A percentile compares a stretch with the other conserved stretches of the same genome.
phyloP scores from a whole-genome alignment of 495 filamentous ascomycete species.

The Pseudevernia furfuracea region DNA sequence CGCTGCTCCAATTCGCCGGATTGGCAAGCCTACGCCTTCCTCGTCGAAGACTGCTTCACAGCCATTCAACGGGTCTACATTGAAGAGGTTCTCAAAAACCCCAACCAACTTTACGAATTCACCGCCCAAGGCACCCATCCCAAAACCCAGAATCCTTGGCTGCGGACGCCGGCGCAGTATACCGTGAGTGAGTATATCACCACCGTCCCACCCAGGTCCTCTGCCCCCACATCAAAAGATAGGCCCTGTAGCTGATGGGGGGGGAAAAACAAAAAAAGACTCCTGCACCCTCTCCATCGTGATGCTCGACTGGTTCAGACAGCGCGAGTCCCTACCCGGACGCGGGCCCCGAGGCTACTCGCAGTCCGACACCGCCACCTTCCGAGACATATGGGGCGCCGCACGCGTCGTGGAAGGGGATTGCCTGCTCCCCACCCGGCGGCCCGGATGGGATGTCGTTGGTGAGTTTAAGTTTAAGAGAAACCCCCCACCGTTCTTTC shows the following conservation, averaged over 20 bases:
- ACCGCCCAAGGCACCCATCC: neutral
- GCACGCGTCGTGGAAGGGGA: neutral
- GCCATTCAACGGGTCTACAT: slow-evolving; percentile 14
- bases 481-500: too few species aligned
- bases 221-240: neutral
- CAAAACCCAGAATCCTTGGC: neutral
- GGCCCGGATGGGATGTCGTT: slow-evolving; percentile 7
- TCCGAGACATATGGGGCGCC: neutral
- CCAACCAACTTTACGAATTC: slow-evolving; percentile 5
- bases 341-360: neutral
- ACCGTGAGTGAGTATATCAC: slow-evolving; percentile 6
- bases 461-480: too few species aligned
- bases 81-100: neutral
- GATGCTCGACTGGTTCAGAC: neutral
- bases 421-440: neutral
- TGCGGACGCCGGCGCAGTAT: neutral
- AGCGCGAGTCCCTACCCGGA: neutral
- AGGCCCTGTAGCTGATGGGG: neutral
- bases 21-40: neutral
- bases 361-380: slow-evolving; percentile 4
- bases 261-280: neutral
- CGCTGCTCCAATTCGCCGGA: neutral
- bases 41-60: slow-evolving; percentile 17
- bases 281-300: slow-evolving; percentile 12
- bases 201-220: neutral